These are phyloP conservation scores for Metschnikowia santaceciliae DNA, from an alignment of 805 yeast species.

Conservation along the genomic window DNA sequence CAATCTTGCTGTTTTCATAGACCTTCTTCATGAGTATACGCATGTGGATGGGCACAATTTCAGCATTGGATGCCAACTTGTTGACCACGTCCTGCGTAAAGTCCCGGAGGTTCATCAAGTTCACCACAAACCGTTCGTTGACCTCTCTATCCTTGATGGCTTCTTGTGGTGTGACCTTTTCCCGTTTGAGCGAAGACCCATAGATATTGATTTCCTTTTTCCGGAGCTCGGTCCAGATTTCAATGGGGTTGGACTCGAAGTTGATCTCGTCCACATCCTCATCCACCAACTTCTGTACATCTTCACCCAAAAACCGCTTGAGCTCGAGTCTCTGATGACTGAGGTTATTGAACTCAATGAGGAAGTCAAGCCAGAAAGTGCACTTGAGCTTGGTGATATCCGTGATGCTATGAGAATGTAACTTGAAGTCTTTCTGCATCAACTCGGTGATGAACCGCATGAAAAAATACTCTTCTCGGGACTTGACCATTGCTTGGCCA, in stretches of 20 bases:
- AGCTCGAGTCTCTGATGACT: slow-evolving; percentile 46
- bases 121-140: slow-evolving; percentile 62
- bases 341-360: slow-evolving; percentile 42
- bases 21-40: slow-evolving; percentile 33
- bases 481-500: slow-evolving; percentile 26
- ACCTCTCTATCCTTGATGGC: slow-evolving; percentile 84
- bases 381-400: slow-evolving; percentile 36
- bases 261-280: slow-evolving; percentile 51
- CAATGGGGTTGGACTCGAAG: slow-evolving; percentile 77
- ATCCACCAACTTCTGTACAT: slow-evolving; percentile 37
- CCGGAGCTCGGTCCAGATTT: slow-evolving; percentile 44
- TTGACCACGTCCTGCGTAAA: slow-evolving; percentile 58
- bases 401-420: slow-evolving; percentile 24
- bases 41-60: slow-evolving; percentile 35
- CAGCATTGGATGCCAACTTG: slow-evolving; percentile 42
- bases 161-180: slow-evolving; percentile 46
- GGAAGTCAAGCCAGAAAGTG: slow-evolving; percentile 43
- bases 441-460: slow-evolving; percentile 52
- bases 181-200: slow-evolving; percentile 33
- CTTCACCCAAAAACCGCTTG: slow-evolving; percentile 38
- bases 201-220: slow-evolving; percentile 32
- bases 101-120: slow-evolving; percentile 73
- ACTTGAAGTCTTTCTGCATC: slow-evolving; percentile 39
- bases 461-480: slow-evolving; percentile 69
- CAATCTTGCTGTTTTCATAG: slow-evolving; percentile 36